Conservation (phyloP, 1,284 basidiomycete genomes). For the Tylopilus sp. region DNA sequence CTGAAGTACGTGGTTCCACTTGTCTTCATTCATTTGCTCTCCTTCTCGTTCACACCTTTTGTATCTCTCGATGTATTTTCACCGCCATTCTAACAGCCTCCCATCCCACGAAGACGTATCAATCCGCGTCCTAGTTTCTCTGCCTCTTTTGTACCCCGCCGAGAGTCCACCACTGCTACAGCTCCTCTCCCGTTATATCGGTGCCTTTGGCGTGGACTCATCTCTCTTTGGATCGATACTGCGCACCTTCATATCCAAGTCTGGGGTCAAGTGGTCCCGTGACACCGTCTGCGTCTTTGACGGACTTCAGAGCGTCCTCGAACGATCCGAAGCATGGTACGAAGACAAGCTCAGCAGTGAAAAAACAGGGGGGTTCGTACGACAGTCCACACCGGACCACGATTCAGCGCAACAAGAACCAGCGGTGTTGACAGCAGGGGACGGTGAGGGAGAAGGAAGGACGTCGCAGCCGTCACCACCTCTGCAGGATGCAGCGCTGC, state of each 20-base stretch:
- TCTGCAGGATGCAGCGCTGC: conserved; percentile 38
- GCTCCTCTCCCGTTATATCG: conserved; percentile 82
- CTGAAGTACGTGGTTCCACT: conserved; percentile 39
- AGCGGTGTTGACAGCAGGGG: neutral
- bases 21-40: neutral
- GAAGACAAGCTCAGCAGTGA: conserved; percentile 56
- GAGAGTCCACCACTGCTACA: conserved; percentile 77
- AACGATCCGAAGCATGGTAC: conserved; percentile 70
- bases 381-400: conserved; percentile 50
- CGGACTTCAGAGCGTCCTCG: conserved; percentile 75
- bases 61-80: conserved; percentile 36
- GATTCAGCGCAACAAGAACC: conserved; percentile 16
- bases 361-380: conserved; percentile 52
- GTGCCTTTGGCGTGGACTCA: conserved; percentile 70
- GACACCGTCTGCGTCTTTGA: conserved; percentile 86
- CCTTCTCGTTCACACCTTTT: neutral
- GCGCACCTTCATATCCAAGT: conserved; percentile 76
- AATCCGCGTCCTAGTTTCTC: conserved; percentile 68
- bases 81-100: conserved; percentile 11
- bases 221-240: conserved; percentile 73
- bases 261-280: conserved; percentile 69
- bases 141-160: conserved; percentile 70
- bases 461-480: neutral
- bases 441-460: neutral
- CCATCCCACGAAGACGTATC: conserved; percentile 55